Evolutionary conservation across 2,329 filamentous ascomycete species (phyloP), one percentile per base, ranked within the genome.

Genomic region (Fusarium equiseti): DNA sequence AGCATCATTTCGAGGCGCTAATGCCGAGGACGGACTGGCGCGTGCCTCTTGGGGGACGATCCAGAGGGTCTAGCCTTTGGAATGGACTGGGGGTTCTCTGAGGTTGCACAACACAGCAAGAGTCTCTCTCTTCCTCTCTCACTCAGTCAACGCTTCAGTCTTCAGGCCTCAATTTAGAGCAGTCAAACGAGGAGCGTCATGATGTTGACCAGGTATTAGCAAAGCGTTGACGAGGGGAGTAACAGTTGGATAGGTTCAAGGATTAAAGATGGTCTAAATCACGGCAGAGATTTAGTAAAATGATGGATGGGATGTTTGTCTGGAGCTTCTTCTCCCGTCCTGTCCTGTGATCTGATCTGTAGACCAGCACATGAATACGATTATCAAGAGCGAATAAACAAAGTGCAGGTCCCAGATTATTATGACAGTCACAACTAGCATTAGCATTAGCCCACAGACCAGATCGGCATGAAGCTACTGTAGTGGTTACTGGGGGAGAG

Each of bases 1-100:
- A 63, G 73, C 63, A 75, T 75, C 60, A 56, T 58, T 18, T 22
- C 35, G 6, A 44, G 29, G 31, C 48, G 54, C 71, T 75, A 75
- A 68, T 61, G 67, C 67, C 35, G 57, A 55, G 46, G 42, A 26
- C 22, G 57, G 59, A 52, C 46, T 71, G 64, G 64, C 38, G 51
- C 48, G 52, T 63, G 49, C 53, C 43, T 56, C 46, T 32, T 44
- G 48, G 22, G 18, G 26, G 54, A 29, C 22, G 48, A 51, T 35
- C 26, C n/a, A 20, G 49, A 52, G 32, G 61, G 46, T 59, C 60
- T 58, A 49, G 50, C 29, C 40, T 32, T 60, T 70, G 68, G 69
- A 71, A 70, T 70, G 72, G 22, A 54, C 60, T 27, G 32, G 44
- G 40, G 40, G 16, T 45, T 45, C 24, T 26, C 46, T 38, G 35